Evolutionary conservation across 2,329 filamentous ascomycete genomes (phyloP), one percentile per base, ranked within the genome.

Genomic region (Aspergillus phoenicis): DNA sequence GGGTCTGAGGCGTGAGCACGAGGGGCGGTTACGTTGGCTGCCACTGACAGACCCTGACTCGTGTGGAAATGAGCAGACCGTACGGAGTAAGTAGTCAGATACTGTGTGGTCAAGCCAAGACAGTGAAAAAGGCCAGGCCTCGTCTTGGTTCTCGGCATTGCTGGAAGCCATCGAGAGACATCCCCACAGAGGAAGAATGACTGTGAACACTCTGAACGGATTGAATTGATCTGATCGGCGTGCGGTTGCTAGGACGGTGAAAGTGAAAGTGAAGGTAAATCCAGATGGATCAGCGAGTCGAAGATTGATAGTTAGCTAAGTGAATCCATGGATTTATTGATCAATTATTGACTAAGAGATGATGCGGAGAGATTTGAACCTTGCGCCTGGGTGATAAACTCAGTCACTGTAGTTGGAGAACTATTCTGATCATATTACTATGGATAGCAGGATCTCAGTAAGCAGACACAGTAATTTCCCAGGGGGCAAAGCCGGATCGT

Each of bases 311-410:
- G 33, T 36, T 36, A 13, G 33, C 33, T 13, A 15, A 36, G 33
- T 36, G 33, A 36, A 26, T 26, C 28, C 39, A 20, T 45, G 53
- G n/a, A 17, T 56, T 39, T 56, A 56, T 56, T 56, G 53, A 36
- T 20, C 53, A 56, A 56, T 56, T 47, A 56, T 56, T 56, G 53
- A 45, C 26, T 33, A 7, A 13, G 26, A 45, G 41, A 36, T 33
- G 15, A 24, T 13, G 38, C 13, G 39, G 5, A 36, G 26, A 11
- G 28, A 36, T 33, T 36, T 36, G 6, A 24, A 33, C 28, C 20
- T 45, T 47, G 28, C 39, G 17, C 38, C 38, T 38, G 8, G 39
- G 15, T 20, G 39, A 5, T 45, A 20, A 22, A 45, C 20, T 24
- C 33, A 36, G 11, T 36, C 28, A 30, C 8, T 30, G 11, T 5